A percentile compares a stretch with the other conserved stretches of the same genome.
Evolutionary conservation across 177 flowering plant species (phyloP).

Genomic region (Vitis hybrid): DNA sequence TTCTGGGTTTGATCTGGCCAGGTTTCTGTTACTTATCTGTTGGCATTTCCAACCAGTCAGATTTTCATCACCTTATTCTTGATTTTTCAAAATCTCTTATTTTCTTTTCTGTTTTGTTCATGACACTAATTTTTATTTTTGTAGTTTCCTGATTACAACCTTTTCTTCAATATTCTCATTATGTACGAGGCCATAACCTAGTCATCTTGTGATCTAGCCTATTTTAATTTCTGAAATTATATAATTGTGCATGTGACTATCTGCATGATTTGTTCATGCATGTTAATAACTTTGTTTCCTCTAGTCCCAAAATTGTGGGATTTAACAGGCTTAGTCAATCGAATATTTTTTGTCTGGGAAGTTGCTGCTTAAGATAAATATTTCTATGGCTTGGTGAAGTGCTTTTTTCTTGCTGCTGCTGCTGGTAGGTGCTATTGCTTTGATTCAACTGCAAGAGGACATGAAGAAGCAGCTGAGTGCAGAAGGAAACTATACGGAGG

Average conservation of each 20-base stretch:
- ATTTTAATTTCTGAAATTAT: not conserved
- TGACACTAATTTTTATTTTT: not conserved
- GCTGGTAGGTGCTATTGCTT: conserved; percentile 80
- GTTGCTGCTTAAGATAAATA: no score
- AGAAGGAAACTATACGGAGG: conserved; percentile 91
- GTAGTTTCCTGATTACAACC: not conserved
- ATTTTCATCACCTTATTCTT: not conserved
- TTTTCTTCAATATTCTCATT: not conserved
- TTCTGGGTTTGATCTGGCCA: no score
- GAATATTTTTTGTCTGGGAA: not conserved
- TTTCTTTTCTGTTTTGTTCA: not conserved
- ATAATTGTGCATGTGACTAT: not conserved
- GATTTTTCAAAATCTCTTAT: not conserved
- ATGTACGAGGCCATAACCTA: not conserved
- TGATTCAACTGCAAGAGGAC: conserved; percentile 95
- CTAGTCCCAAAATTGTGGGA: not conserved
- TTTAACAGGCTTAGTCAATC: not conserved
- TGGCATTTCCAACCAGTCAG: no score
- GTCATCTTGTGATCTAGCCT: not conserved
- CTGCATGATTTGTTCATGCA: not conserved
- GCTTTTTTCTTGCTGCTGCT: conserved; percentile 9
- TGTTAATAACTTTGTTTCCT: not conserved
- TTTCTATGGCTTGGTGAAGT: not conserved
- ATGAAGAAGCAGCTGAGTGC: conserved; percentile 86
- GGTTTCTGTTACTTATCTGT: no score